phyloP scores from a whole-genome alignment of 371 early-diverging fungal genomes.

The Catenaria anguillulae region DNA sequence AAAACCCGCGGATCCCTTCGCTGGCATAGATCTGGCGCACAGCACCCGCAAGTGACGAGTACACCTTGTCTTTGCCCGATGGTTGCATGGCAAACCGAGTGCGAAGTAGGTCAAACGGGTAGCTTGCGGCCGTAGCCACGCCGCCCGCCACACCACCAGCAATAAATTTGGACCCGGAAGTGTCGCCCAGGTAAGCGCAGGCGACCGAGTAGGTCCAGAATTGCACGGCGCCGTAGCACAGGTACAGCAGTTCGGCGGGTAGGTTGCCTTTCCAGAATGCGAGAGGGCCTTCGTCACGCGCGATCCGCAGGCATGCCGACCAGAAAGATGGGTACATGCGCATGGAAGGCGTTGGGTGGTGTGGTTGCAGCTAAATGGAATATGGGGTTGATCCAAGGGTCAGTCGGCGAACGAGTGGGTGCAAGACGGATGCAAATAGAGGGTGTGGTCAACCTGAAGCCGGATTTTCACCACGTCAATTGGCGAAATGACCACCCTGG shows the following conservation, averaged over 20 bases:
- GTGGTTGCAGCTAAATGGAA: background rate
- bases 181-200: conserved; percentile 18
- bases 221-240: conserved; percentile 76
- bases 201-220: conserved; percentile 56
- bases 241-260: conserved; percentile 76
- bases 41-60: conserved; percentile 46
- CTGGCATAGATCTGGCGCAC: conserved; percentile 37
- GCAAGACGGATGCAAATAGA: too few species aligned
- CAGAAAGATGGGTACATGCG: conserved; percentile 38
- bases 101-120: conserved; percentile 84
- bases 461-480: conserved; percentile 87
- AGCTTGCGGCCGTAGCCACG: conserved; percentile 63
- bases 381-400: background rate
- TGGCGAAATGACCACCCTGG: conserved; percentile 54
- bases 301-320: conserved; percentile 29
- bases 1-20: conserved; percentile 74
- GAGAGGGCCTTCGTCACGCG: conserved; percentile 55
- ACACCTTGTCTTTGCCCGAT: conserved; percentile 44
- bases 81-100: conserved; percentile 65
- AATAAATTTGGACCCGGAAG: conserved; percentile 32
- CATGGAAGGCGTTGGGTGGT: background rate
- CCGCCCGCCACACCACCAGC: conserved; percentile 60
- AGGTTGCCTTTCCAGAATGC: conserved; percentile 85
- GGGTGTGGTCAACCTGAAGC: conserved; percentile 19
- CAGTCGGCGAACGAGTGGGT: background rate